Base-by-base conservation (phyloP, 1,139 yeast genomes). In the Geotrichum bryndzae region DNA sequence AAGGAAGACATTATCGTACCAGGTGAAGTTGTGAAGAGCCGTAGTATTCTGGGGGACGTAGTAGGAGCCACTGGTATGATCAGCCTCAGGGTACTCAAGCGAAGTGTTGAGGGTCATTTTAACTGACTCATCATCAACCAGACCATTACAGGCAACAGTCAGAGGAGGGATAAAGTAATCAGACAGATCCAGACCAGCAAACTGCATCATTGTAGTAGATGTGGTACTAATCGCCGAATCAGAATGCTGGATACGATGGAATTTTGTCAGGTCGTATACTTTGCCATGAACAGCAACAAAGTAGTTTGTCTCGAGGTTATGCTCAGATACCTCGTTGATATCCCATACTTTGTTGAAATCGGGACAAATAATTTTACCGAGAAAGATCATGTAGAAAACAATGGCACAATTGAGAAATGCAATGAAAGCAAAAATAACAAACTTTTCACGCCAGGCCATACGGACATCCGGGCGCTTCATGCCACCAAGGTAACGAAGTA, bases 361-460 rank as follows among this genome's bases (percentile, higher is more conserved):
- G 1, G 80, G 80, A 64, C 80, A 77, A 45, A 77, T 71, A 51
- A 77, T 64, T 29, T 67, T 68, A 8, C 79, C 77, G 46, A 77
- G 66, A 61, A 76, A 69, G 53, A 77, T 75, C 79, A 77, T 76
- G 66, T 77, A 77, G 63, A 77, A 77, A 45, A 76, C 73, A 61
- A 77, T 73, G 11, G 68, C 74, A 2, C 69, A 68, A 56, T 73
- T 71, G 4, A 79, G 78, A 64, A 77, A 72, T 1, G 77, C 79
- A 59, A 77, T 72, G 54, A 77, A 67, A 56, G 76, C 70, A 35
- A 77, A 66, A 57, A 76, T 72, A 52, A 74, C 69, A 4, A 77
- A 64, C 67, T 77, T 77, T 60, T 77, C 80, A 52, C 80, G 68
- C 80, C 80, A 77, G 0, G 80, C 80, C n/a, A 73, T 67, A 13